phyloP scores from a whole-genome alignment of 441 rosid genomes.

The Breynia disticha region DNA sequence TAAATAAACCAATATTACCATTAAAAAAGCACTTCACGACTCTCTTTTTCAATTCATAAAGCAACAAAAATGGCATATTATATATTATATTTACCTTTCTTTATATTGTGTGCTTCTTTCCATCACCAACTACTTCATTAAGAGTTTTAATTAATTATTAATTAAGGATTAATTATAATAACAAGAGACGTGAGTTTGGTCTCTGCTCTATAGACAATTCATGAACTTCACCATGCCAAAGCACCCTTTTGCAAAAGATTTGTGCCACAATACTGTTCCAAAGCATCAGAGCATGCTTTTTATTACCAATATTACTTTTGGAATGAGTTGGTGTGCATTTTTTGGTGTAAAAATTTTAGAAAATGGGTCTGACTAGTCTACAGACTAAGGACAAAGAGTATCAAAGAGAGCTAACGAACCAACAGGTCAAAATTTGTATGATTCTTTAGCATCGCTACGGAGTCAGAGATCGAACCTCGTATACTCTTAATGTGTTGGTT shows the following conservation, averaged over 20 bases:
- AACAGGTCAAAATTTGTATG: too few species aligned
- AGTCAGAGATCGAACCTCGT: too few species aligned
- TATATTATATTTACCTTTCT: not conserved
- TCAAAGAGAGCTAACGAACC: too few species aligned
- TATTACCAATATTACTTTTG: not conserved
- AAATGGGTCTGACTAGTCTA: too few species aligned
- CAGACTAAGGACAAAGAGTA: too few species aligned
- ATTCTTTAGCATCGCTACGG: too few species aligned
- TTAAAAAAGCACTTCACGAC: not conserved
- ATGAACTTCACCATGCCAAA: not conserved
- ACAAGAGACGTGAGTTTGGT: too few species aligned
- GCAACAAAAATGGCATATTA: not conserved
- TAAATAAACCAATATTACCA: not conserved
- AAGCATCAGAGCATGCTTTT: conserved; percentile 6
- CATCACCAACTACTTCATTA: not conserved
- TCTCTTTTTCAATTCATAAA: not conserved
- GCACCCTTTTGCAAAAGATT: conserved; percentile 1
- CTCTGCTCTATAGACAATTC: too few species aligned
- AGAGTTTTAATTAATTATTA: too few species aligned
- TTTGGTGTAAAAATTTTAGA: too few species aligned
- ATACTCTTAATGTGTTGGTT: too few species aligned
- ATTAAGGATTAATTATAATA: too few species aligned
- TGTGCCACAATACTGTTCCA: not conserved
- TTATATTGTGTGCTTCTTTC: not conserved
- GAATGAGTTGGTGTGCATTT: conserved; percentile 3